phyloP scores from a whole-genome alignment of 1,284 basidiomycete genomes.

The Phlebopus sp. region DNA sequence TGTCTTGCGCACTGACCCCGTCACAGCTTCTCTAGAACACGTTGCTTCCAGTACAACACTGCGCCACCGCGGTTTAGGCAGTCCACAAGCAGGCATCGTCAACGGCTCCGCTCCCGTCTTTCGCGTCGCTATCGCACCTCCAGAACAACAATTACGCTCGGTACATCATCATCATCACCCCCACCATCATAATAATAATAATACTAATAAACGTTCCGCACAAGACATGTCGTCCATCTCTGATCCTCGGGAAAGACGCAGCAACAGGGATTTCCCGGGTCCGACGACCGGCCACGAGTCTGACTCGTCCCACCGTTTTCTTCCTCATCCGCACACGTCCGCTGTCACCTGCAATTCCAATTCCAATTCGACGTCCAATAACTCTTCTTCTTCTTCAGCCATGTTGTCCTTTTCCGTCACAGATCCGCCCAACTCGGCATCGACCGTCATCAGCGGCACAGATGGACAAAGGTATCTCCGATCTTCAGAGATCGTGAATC shows the following conservation, averaged over 20 bases:
- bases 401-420: conserved; percentile 33
- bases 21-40: conserved; percentile 42
- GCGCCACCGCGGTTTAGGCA: conserved; percentile 26
- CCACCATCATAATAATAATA: no score
- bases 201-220: conserved; percentile 14
- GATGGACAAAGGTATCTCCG: conserved; percentile 29
- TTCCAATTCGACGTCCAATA: no score
- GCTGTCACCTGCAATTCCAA: no score
- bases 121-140: conserved; percentile 29
- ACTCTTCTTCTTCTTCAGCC: conserved; percentile 10
- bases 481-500: conserved; percentile 25
- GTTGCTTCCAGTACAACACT: conserved; percentile 41
- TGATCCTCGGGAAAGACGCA: conserved; percentile 26
- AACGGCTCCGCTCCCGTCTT: conserved; percentile 37
- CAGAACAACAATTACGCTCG: conserved; percentile 14
- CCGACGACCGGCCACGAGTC: conserved; percentile 30
- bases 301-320: conserved; percentile 26
- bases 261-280: conserved; percentile 16
- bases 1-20: conserved; percentile 41
- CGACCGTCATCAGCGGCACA: conserved; percentile 26
- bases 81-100: conserved; percentile 22
- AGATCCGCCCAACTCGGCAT: conserved; percentile 22
- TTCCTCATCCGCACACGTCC: conserved; percentile 25
- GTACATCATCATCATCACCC: conserved; percentile 15
- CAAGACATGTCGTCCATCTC: conserved; percentile 21